phyloP scores from a whole-genome alignment of 345 rosid species.

The Ceriops decandra region DNA sequence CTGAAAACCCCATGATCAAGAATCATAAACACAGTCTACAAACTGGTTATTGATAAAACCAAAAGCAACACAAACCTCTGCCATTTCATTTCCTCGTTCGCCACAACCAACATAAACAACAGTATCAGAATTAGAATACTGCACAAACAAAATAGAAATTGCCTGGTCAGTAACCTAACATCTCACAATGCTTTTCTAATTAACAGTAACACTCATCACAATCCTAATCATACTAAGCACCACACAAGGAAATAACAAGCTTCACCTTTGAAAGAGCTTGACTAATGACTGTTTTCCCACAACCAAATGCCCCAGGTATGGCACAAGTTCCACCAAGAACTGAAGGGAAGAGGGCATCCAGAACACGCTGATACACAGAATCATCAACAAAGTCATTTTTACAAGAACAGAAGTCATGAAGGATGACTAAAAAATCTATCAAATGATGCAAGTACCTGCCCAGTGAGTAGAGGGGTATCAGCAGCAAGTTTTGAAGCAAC shows the following conservation, averaged over 20 bases:
- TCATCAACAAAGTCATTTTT: constrained; percentile 17
- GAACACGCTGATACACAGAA: constrained; percentile 73
- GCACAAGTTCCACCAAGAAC: constrained; percentile 99
- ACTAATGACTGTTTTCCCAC: constrained; percentile 99
- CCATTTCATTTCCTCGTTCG: constrained; percentile 99
- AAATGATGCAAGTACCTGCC: constrained; percentile 56
- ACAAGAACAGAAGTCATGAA: not conserved
- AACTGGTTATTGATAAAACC: constrained; percentile 4
- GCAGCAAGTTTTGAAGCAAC: constrained; percentile 99
- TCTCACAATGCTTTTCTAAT: not conserved
- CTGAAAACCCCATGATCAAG: constrained; percentile 30
- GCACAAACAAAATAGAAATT: constrained; percentile 27
- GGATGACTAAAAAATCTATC: not conserved
- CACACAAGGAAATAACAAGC: constrained; percentile 7
- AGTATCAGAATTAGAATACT: constrained; percentile 98
- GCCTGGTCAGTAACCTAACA: constrained; percentile 9
- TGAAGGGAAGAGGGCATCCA: constrained; percentile 98
- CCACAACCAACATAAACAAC: constrained; percentile 99
- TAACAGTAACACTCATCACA: not conserved
- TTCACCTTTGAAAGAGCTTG: constrained; percentile 98
- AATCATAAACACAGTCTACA: constrained; percentile 9
- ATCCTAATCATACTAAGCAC: not conserved
- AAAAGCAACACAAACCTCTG: constrained; percentile 56
- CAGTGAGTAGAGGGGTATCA: constrained; percentile 94
- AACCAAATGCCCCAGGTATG: constrained; percentile 99